Conservation (phyloP, 2,329 filamentous ascomycete species). For the Calonectria hongkongensis region DNA sequence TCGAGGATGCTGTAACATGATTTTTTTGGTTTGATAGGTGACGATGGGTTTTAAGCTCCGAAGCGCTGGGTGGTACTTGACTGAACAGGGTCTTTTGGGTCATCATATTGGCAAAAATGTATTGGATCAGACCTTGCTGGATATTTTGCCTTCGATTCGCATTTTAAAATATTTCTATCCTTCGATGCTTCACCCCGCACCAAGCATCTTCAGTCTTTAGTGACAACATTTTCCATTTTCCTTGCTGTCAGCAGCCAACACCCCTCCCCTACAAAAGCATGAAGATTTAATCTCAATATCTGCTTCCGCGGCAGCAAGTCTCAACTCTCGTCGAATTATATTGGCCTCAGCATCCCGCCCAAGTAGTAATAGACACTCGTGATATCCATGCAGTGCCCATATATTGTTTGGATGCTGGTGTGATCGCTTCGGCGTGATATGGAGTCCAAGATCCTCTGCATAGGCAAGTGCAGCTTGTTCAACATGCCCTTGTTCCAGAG, state of each 20-base stretch:
- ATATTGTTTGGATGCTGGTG: slow-evolving; percentile 81
- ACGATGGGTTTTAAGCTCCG: neutral
- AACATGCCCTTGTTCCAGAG: slow-evolving; percentile 76
- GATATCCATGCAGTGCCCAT: slow-evolving; percentile 81
- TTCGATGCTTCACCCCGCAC: too few species aligned
- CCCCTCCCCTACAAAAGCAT: slow-evolving; percentile 57
- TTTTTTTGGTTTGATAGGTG: neutral
- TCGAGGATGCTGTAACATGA: neutral
- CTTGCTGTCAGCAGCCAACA: neutral
- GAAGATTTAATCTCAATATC: slow-evolving; percentile 73
- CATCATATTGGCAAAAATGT: too few species aligned
- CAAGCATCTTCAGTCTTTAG: neutral
- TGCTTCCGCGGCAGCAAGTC: slow-evolving; percentile 69
- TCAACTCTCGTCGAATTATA: slow-evolving; percentile 64
- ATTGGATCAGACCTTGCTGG: neutral
- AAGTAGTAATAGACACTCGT: slow-evolving; percentile 76
- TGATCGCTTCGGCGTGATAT: slow-evolving; percentile 73
- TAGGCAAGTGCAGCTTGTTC: slow-evolving; percentile 73
- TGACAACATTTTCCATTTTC: neutral
- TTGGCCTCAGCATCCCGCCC: slow-evolving; percentile 64
- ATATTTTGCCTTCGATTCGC: neutral
- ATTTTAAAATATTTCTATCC: too few species aligned
- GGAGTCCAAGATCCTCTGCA: slow-evolving; percentile 73
- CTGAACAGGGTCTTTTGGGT: too few species aligned
- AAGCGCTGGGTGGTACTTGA: too few species aligned